A percentile compares a stretch with the other conserved stretches of the same genome.
These are phyloP conservation scores for Coffea canephora DNA, from an alignment of 257 asterid genomes.

Conservation along the genomic window DNA sequence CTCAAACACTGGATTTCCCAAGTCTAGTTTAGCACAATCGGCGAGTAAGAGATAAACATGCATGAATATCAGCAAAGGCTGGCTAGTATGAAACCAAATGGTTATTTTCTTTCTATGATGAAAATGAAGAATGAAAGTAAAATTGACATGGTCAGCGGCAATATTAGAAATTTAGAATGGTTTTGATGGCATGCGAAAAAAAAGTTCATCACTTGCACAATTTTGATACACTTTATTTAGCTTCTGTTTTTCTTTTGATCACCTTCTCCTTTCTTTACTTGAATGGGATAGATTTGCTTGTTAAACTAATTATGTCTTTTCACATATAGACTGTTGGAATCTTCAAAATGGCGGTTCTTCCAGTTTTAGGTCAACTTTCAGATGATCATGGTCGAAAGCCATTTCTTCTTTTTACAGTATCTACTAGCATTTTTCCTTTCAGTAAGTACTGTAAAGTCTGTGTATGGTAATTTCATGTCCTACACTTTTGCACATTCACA, in stretches of 20 bases:
- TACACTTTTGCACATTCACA: not conserved
- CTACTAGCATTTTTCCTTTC: constrained; percentile 78
- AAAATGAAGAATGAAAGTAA: too few relatives aligned
- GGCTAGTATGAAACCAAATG: too few relatives aligned
- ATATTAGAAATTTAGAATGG: not conserved
- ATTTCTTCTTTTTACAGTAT: constrained; percentile 69
- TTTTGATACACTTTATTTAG: not conserved
- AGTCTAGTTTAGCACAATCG: too few relatives aligned
- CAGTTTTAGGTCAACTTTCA: constrained; percentile 84
- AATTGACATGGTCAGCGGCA: not conserved
- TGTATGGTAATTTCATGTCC: not conserved
- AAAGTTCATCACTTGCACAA: not conserved
- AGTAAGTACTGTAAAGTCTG: constrained; percentile 34
- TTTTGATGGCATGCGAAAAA: too few relatives aligned
- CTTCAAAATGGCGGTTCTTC: constrained; percentile 85
- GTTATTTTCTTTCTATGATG: too few relatives aligned
- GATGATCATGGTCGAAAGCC: constrained; percentile 96
- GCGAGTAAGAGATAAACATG: too few relatives aligned
- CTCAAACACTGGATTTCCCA: too few relatives aligned
- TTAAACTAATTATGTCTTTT: not conserved
- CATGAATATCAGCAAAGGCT: too few relatives aligned
- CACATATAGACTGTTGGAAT: constrained; percentile 69
- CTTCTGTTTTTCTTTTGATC: not conserved
- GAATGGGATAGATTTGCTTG: not conserved
- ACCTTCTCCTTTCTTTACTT: constrained; percentile 1